Conservation (phyloP, 208 protist genomes). For the Endotrypanum monterogeii region DNA sequence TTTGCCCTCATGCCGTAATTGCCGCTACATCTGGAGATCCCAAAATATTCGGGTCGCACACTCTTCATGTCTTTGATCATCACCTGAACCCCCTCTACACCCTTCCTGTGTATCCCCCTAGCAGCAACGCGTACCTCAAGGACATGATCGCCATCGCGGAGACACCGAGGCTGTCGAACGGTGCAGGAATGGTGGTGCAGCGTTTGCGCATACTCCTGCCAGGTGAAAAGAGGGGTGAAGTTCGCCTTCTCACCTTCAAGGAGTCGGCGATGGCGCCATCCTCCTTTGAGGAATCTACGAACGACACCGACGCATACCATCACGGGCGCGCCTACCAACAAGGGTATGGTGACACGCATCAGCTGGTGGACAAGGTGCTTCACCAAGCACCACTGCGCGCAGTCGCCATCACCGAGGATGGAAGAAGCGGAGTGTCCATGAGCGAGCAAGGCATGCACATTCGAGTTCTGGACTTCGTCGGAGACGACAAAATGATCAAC, state of each 20-base stretch:
- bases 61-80: constrained; percentile 37
- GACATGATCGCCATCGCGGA: constrained; percentile 47
- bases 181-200: constrained; percentile 27
- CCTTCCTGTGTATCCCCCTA: constrained; percentile 29
- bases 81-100: constrained; percentile 25
- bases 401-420: constrained; percentile 63
- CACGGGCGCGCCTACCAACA: neutral
- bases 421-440: constrained; percentile 57
- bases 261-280: constrained; percentile 17
- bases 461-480: constrained; percentile 50
- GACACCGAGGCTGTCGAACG: constrained; percentile 26
- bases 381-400: constrained; percentile 48
- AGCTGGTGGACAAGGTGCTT: constrained; percentile 30
- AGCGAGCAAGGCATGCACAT: constrained; percentile 60
- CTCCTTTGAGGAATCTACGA: constrained; percentile 2
- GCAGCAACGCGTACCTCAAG: constrained; percentile 31
- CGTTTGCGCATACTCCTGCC: constrained; percentile 50
- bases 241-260: constrained; percentile 50
- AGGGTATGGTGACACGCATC: constrained; percentile 18
- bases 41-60: constrained; percentile 26
- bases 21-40: constrained; percentile 35
- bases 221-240: constrained; percentile 37
- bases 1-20: constrained; percentile 33
- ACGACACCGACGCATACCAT: neutral
- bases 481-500: constrained; percentile 36